Evolutionary conservation across 345 rosid genomes (phyloP), one percentile per base, ranked within the genome.

Genomic region (Pelargonium nanum): DNA sequence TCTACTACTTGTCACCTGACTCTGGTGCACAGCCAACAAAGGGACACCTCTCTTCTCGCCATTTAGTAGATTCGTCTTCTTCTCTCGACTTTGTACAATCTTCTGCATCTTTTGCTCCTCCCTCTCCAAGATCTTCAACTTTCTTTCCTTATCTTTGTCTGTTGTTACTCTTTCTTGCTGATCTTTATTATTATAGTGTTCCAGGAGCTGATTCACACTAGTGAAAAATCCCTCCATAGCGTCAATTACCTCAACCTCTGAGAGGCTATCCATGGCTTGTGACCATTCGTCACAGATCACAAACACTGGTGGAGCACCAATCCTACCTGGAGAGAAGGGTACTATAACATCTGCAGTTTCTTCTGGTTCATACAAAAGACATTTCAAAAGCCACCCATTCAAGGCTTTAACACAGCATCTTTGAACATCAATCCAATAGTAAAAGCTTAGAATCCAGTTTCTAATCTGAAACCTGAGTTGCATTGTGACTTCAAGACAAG

Each of bases 331-430:
- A 19, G 83, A 75, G 53, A 63, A 69, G 21, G 78, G 71, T 16
- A 59, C 66, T 10, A 48, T 48, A 22, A 59, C 74, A n/a, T 79
- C 83, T n/a, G 74, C 58, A 7, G 68, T 72, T 66, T 77, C 83
- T 57, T 70, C 76, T 12, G 89, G 80, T 59, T 81, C 85, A 10
- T 73, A 59, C 23, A 68, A 62, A 51, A 85, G 71, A 70, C 84
- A 87, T 55, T 75, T 72, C 66, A 67, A 63, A 58, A 87, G 72
- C 95, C 95, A 90, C 55, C 68, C 74, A 68, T 82, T 83, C 69
- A 90, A 64, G 24, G 92, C 85, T 61, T 61, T 82, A 69, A 87
- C 69, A 57, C 68, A 85, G 58, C 81, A 59, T 59, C 58, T 79
- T 28, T 82, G 92, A 1, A 88, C 77, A 59, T 59, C 66, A 22